Evolutionary conservation across 179 eudicot species (phyloP).

Genomic region (Gypsophila paniculata): DNA sequence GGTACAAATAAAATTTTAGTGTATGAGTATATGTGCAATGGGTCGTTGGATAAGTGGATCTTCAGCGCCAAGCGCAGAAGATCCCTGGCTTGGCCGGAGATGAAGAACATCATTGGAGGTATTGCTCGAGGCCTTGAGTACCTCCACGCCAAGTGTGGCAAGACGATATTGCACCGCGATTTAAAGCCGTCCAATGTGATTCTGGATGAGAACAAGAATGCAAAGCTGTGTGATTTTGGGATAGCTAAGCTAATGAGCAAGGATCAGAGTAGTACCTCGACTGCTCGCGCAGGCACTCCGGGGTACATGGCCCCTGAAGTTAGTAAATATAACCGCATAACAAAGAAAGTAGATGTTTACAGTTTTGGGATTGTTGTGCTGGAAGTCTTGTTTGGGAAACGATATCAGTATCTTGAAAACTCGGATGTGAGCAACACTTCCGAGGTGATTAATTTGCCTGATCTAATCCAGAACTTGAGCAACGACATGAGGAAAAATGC

Average conservation of each 20-base stretch:
- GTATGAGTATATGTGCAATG: conserved; percentile 16
- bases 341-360: conserved; percentile 21
- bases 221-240: conserved; percentile 18
- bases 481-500: conserved; percentile 2
- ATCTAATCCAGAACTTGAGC: not conserved
- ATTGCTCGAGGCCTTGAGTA: conserved; percentile 17
- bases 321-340: not conserved
- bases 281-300: not conserved
- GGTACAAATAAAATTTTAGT: not conserved
- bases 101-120: conserved; percentile 15
- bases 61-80: not conserved
- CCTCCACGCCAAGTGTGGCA: conserved; percentile 6
- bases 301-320: conserved; percentile 16
- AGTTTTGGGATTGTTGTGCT: conserved; percentile 18
- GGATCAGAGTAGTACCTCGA: conserved; percentile 14
- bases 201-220: conserved; percentile 12
- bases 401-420: not conserved
- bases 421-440: not conserved
- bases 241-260: conserved; percentile 14
- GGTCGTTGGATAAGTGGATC: conserved; percentile 17
- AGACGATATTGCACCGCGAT: conserved; percentile 12
- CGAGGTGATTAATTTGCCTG: not conserved
- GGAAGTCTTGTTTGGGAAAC: conserved; percentile 5
- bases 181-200: conserved; percentile 9
- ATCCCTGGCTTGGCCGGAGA: not conserved